A percentile compares a stretch with the other conserved stretches of the same genome.
Conservation (phyloP, 2,329 filamentous ascomycete genomes). For the Lachnellula suecica region DNA sequence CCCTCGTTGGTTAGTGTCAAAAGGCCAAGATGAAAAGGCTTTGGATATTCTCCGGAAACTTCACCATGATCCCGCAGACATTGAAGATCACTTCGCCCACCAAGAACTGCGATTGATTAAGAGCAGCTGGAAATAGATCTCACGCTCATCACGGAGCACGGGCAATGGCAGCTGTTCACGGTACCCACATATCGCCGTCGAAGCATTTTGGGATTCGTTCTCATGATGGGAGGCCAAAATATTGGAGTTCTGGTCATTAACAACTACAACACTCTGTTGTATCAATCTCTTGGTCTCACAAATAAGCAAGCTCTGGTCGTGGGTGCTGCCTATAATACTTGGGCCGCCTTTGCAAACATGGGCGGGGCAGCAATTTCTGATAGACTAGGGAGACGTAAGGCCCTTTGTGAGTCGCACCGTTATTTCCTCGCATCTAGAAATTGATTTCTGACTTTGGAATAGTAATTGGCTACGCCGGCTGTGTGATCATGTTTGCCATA, state of each 20-base stretch:
- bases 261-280: slow-evolving; percentile 14
- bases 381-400: slow-evolving; percentile 9
- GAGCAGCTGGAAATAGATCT: slow-evolving; percentile 8
- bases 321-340: slow-evolving; percentile 13
- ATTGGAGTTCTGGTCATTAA: slow-evolving; percentile 14
- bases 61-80: slow-evolving; percentile 9
- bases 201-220: slow-evolving; percentile 6
- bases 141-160: slow-evolving; percentile 2
- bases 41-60: slow-evolving; percentile 5
- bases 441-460: not conserved
- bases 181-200: slow-evolving; percentile 10
- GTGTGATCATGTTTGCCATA: slow-evolving; percentile 9
- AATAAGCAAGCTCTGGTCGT: slow-evolving; percentile 10
- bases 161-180: slow-evolving; percentile 13
- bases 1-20: slow-evolving; percentile 6
- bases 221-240: slow-evolving; percentile 13
- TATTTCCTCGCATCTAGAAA: not conserved
- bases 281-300: slow-evolving; percentile 11
- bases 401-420: slow-evolving; percentile 8
- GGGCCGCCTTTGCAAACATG: slow-evolving; percentile 12
- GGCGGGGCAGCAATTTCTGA: slow-evolving; percentile 8
- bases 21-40: slow-evolving; percentile 8
- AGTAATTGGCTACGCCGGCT: slow-evolving; percentile 10
- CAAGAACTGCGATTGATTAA: slow-evolving; percentile 12
- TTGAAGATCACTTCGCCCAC: slow-evolving; percentile 10